Percentiles rank a stretch among this genome's conserved stretches.
Evolutionary conservation across 495 filamentous ascomycete genomes (phyloP).

Genomic region (Aspergillus homomorphus): DNA sequence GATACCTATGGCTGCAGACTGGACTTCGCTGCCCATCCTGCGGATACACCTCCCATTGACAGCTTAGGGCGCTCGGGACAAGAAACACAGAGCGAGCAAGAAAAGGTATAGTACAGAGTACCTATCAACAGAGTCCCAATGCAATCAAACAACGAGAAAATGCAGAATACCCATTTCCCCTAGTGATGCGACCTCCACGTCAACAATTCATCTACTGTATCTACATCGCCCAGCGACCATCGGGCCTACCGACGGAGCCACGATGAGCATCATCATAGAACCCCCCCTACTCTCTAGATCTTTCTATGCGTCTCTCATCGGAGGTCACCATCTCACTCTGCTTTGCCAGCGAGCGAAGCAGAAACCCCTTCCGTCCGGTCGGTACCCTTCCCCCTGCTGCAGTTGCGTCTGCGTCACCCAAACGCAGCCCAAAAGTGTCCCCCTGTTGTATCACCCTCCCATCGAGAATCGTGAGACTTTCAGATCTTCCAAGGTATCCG

Average conservation of each 20-base stretch:
- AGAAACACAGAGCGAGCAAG: too few relatives aligned
- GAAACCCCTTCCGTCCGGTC: not conserved
- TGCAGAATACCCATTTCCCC: not conserved
- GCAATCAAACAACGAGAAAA: too few relatives aligned
- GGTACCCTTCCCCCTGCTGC: not conserved
- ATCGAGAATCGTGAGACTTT: not conserved
- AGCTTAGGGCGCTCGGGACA: not conserved
- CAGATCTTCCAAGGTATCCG: not conserved
- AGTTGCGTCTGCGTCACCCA: not conserved
- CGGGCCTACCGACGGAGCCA: not conserved
- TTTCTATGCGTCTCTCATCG: not conserved
- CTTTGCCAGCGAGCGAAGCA: not conserved
- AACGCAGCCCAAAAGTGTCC: not conserved
- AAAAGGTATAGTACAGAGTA: too few relatives aligned
- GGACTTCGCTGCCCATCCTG: not conserved
- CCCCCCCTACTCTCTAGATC: not conserved
- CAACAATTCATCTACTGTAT: not conserved
- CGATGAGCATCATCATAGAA: not conserved
- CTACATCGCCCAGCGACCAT: not conserved
- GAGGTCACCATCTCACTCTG: not conserved
- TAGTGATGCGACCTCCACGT: not conserved
- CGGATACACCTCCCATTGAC: not conserved
- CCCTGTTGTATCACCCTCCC: not conserved
- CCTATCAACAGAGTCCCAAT: too few relatives aligned
- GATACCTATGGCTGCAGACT: not conserved